Evolutionary conservation across 352 stramenopile genomes (phyloP).

Genomic region (Phytophthora nicotianae): DNA sequence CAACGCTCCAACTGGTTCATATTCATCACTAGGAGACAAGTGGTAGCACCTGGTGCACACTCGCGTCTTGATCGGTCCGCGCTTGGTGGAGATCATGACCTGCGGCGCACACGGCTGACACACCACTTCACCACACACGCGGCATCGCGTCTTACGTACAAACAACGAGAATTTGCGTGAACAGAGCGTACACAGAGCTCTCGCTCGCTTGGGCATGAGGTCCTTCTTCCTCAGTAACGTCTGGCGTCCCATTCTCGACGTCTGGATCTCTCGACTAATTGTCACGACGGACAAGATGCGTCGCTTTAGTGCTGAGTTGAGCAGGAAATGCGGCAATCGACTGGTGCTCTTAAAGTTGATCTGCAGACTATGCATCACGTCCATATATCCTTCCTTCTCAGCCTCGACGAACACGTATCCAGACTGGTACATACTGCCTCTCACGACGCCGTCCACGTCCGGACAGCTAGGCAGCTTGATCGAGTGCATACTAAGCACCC

Average conservation of each 20-base stretch:
- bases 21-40: slow-evolving; percentile 37
- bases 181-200: slow-evolving; percentile 61
- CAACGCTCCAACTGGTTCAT: slow-evolving; percentile 29
- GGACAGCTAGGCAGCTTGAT: slow-evolving; percentile 81
- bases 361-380: slow-evolving; percentile 87
- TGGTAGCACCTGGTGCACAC: slow-evolving; percentile 66
- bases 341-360: slow-evolving; percentile 86
- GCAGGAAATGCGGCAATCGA: slow-evolving; percentile 64
- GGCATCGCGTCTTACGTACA: slow-evolving; percentile 72
- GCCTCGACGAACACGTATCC: slow-evolving; percentile 83
- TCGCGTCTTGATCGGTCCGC: slow-evolving; percentile 50
- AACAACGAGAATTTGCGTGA: slow-evolving; percentile 76
- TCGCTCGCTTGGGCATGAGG: slow-evolving; percentile 68
- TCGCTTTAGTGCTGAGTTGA: slow-evolving; percentile 66
- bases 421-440: slow-evolving; percentile 84
- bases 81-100: slow-evolving; percentile 46
- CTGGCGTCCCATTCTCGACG: slow-evolving; percentile 56
- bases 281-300: slow-evolving; percentile 70
- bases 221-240: slow-evolving; percentile 68
- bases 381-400: slow-evolving; percentile 76
- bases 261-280: slow-evolving; percentile 70
- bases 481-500: slow-evolving; percentile 85
- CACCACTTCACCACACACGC: slow-evolving; percentile 77
- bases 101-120: slow-evolving; percentile 73
- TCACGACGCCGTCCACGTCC: slow-evolving; percentile 69